Evolutionary conservation across 352 stramenopile genomes (phyloP), one percentile per base, ranked within the genome.

Genomic region (Peronospora tabacina): DNA sequence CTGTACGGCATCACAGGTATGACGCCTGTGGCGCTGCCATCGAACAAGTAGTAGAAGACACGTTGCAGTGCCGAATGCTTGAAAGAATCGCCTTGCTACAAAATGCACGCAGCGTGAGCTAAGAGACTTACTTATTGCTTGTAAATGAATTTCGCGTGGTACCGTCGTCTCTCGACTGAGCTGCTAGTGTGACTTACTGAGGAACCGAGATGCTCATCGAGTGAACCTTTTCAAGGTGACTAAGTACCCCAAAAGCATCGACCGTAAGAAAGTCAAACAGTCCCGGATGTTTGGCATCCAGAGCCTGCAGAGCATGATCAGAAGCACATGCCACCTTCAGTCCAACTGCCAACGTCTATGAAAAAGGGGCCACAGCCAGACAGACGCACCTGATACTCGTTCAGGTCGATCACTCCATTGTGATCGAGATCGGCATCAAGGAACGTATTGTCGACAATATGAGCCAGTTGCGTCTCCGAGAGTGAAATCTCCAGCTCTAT

Each of bases 191-290:
- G 10, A 15, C 40, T 70, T 74, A 71, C 52, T 74, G 61, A 37
- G 52, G 56, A 10, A 66, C 53, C 9, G 61, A 66, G 44, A 79
- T 62, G 53, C 52, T 82, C 78, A 88, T 85, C 17, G 78, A 89
- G 52, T 89, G 82, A 29, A 89, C 76, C 52, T 80, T 89, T 50
- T 93, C 82, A 34, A 93, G 63, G 66, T 88, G 77, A 62, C 75
- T 89, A 22, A 93, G 58, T 51, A 87, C 78, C 24, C 82, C 80
- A 20, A 90, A 76, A 9, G 80, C 78, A 55, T 93, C 82, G 36
- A 93, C 82, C 13, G 79, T 93, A 37, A 93, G 66, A 54, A 93
- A 93, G 44, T 90, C 79, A 51, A 88, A 89, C 37, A 93, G 62
- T 9, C 82, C 80, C 3, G 82, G 80, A 58, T 91, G 82, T 50